Base-by-base conservation (phyloP, 164 flowering plant genomes). In the Vitis rupestris region DNA sequence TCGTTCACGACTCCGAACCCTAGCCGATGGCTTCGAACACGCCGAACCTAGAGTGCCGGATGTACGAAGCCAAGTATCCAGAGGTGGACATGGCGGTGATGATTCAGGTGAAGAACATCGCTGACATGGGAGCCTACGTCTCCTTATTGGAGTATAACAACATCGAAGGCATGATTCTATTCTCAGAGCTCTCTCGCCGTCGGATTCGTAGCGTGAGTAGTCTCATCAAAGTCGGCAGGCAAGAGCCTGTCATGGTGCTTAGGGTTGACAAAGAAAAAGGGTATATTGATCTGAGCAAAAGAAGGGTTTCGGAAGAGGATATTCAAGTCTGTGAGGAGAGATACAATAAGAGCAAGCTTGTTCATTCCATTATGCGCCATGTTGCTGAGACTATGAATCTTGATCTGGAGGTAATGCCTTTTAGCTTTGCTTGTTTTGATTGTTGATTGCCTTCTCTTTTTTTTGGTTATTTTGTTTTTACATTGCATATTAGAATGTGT, bases 231-330 rank as follows among this genome's bases (percentile, higher is more conserved):
- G 97, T 94, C 12, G 98, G 98, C 17, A 87, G 97, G 2, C 88
- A 81, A 73, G 97, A 92, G 82, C 98, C 98, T n/a, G 97, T 89
- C 27, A 92, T 94, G 96, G 97, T 94, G 5, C 89, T 94, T 13
- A 78, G 97, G 50, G 98, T 94, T 23, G 94, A 92, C 67, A 89
- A 89, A 71, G 97, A 90, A 51, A 94, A 90, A 58, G 98, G 97
- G 0, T 94, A 92, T 71, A 90, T 94, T 31, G 98, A 94, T 79
- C 76, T 94, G 57, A 92, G 97, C 65, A 92, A 94, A 84, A 68
- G 96, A 54, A 83, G 97, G 72, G 97, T 94, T 48, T 86, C 94
- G 0, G 97, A 94, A 67, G 96, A 92, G 79, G 98, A 94, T 75
- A 86, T 90, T 50, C 85, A 83, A 74, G 82, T 75, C 0, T 94